Percentiles rank a stretch among this genome's conserved stretches.
Conservation (phyloP, 2,329 filamentous ascomycete genomes). For the Lecanicillium sp. region DNA sequence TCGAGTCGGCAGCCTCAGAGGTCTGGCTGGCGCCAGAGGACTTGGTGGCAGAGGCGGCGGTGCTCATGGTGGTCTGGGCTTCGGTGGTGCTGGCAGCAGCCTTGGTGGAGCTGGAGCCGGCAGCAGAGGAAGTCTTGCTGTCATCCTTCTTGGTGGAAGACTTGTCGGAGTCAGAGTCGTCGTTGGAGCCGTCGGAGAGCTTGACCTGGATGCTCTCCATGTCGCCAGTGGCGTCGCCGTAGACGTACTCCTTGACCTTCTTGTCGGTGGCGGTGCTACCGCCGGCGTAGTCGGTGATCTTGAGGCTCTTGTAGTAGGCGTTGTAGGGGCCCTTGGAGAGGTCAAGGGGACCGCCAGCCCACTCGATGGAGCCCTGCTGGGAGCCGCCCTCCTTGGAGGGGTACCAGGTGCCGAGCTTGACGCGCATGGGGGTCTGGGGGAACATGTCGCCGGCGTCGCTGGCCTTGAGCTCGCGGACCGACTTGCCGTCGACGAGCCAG, state of each 20-base stretch:
- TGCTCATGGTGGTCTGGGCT: neutral
- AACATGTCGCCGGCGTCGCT: conserved; percentile 52
- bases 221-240: conserved; percentile 31
- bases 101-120: neutral
- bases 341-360: conserved; percentile 54
- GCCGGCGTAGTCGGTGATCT: conserved; percentile 35
- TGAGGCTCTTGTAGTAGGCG: conserved; percentile 37
- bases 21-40: neutral
- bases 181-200: conserved; percentile 3
- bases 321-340: conserved; percentile 34
- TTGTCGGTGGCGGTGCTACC: conserved; percentile 21
- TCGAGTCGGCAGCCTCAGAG: neutral
- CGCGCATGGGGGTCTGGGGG: conserved; percentile 67
- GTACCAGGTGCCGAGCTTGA: conserved; percentile 64
- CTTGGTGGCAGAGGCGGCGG: neutral
- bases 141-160: neutral
- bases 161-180: neutral
- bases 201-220: conserved; percentile 33
- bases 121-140: neutral
- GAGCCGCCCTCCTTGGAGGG: conserved; percentile 50
- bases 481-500: conserved; percentile 57
- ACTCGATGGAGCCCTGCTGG: conserved; percentile 60
- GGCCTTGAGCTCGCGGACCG: conserved; percentile 54
- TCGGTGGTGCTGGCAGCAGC: neutral
- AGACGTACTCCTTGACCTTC: conserved; percentile 33